Conservation (phyloP, 768 basidiomycete genomes). For the Trametes cubensis region DNA sequence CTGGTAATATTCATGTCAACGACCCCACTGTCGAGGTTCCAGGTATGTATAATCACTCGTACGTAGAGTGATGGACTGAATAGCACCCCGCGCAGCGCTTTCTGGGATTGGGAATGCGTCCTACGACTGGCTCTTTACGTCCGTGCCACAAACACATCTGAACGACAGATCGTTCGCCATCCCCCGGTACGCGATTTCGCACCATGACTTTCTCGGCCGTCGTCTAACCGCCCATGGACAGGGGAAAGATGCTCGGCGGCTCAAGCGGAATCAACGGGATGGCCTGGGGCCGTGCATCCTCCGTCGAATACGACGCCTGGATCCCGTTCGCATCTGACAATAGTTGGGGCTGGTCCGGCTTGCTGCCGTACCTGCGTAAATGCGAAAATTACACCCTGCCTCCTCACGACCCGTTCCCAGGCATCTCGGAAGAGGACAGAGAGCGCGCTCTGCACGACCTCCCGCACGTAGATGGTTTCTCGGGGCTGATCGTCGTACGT, state of each 20-base stretch:
- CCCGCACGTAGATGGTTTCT: background rate
- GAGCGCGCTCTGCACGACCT: background rate
- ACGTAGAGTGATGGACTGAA: no score
- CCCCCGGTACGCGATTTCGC: background rate
- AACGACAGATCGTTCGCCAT: background rate
- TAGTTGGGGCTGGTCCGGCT: background rate
- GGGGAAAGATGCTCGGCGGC: conserved; percentile 4
- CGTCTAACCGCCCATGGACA: background rate
- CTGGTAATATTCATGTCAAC: background rate
- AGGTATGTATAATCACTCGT: background rate
- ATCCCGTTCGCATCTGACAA: background rate
- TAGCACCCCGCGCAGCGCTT: background rate
- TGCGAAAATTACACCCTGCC: background rate
- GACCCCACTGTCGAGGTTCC: background rate
- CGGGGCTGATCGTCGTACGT: background rate
- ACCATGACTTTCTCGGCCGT: background rate
- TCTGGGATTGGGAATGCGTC: background rate
- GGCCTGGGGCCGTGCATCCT: background rate
- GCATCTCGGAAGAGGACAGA: background rate
- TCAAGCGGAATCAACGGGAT: background rate
- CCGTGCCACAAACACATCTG: background rate
- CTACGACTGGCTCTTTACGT: background rate
- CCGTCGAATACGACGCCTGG: conserved; percentile 2
- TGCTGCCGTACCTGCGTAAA: background rate
- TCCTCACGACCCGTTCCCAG: background rate